Percentiles rank a stretch among this genome's conserved stretches.
phyloP scores from a whole-genome alignment of 345 rosid genomes.

The Hibiscus tridactylites region DNA sequence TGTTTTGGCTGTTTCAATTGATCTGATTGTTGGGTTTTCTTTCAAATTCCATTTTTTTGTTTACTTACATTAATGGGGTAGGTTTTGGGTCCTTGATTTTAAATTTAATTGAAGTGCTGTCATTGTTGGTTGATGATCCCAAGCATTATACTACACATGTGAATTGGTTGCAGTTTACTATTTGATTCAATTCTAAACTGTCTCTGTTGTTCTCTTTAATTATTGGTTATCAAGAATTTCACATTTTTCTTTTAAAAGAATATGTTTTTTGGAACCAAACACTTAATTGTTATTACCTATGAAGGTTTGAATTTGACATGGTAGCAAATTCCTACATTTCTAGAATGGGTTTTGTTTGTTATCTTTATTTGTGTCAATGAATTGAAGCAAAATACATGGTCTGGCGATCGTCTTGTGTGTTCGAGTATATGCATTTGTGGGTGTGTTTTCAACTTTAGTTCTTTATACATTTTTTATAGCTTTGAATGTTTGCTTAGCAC shows the following conservation, averaged over 20 bases:
- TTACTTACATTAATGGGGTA: neutral
- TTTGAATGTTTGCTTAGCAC: neutral
- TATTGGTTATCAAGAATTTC: neutral
- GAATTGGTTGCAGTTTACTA: conserved; percentile 4
- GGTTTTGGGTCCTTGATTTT: neutral
- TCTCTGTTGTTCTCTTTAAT: neutral
- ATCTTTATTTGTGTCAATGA: neutral
- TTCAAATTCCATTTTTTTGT: neutral
- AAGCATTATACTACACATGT: neutral
- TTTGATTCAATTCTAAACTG: conserved; percentile 1
- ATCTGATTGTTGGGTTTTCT: neutral
- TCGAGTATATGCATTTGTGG: neutral
- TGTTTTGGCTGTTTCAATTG: neutral
- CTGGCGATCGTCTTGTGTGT: neutral
- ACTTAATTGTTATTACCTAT: neutral
- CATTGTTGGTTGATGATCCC: neutral
- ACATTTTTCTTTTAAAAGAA: neutral
- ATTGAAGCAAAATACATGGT: neutral
- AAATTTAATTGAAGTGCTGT: neutral
- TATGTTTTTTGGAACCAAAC: neutral
- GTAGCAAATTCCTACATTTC: neutral
- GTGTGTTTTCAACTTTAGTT: neutral
- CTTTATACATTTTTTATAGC: neutral
- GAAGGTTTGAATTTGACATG: neutral
- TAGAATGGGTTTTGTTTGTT: neutral